Percentiles rank a stretch among this genome's conserved stretches.
Conservation (phyloP, 331 rosid species). For the Pyrus hybrid region DNA sequence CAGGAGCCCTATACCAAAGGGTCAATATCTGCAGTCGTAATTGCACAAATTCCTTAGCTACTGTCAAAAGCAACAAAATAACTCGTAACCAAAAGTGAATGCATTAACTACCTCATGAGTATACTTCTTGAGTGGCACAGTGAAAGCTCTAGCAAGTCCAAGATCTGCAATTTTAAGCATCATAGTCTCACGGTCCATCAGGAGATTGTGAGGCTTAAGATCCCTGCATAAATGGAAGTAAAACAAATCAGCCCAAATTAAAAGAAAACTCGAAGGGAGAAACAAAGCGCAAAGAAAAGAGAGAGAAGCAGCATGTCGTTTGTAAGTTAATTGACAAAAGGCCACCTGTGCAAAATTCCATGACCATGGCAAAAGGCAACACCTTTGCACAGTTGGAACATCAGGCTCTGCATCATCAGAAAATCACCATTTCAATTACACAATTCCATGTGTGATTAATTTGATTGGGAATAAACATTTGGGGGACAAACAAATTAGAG, state of each 20-base stretch:
- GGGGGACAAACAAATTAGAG: not conserved
- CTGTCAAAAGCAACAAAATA: not conserved
- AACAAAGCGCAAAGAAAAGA: not conserved
- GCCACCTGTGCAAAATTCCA: slow-evolving; percentile 85
- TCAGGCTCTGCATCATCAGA: slow-evolving; percentile 45
- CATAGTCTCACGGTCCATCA: slow-evolving; percentile 80
- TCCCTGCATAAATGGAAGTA: slow-evolving; percentile 34
- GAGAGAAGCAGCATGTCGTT: not conserved
- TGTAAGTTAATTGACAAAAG: not conserved
- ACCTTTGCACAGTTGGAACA: slow-evolving; percentile 96
- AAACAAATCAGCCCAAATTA: not conserved
- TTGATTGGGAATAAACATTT: not conserved
- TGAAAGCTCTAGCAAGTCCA: slow-evolving; percentile 88
- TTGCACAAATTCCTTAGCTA: not conserved
- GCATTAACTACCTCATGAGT: slow-evolving; percentile 65
- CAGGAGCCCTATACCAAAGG: slow-evolving; percentile 98
- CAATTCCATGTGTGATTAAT: not conserved
- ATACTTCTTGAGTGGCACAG: slow-evolving; percentile 86
- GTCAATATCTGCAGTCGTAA: slow-evolving; percentile 60
- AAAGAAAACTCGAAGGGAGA: not conserved
- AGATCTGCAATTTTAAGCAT: slow-evolving; percentile 93
- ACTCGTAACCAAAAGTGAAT: not conserved
- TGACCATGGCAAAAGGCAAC: slow-evolving; percentile 98
- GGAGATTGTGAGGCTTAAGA: slow-evolving; percentile 92
- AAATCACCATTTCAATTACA: not conserved